Base-by-base conservation (phyloP, 495 filamentous ascomycete genomes). In the Xylaria telfairii region DNA sequence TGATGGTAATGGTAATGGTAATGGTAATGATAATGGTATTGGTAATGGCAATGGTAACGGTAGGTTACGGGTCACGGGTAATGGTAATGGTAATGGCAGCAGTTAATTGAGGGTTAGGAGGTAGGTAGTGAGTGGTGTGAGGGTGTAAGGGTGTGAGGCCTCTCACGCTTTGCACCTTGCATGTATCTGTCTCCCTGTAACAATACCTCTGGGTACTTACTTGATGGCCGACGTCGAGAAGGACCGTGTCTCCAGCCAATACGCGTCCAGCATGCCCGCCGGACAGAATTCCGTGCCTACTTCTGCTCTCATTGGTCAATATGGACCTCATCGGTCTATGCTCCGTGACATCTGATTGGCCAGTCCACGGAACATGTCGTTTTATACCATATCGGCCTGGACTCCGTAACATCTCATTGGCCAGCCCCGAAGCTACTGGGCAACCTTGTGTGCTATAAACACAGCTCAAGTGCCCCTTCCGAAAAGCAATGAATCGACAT, bases 181-280 rank as follows among this genome's bases (percentile, higher is more conserved):
- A 26, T 26, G 8, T 26, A 53, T 21, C 12, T 21, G 12, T 0
- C 13, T 34, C 53, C 28, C 24, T 17, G 28, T n/a, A 46, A 30
- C 12, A 7, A 26, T 34, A n/a, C 28, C 28, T 57, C 53, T 34
- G 24, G 53, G 53, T 57, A n/a, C 53, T 13, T 32, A 7, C 26
- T 4, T 21, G 26, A 15, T 6, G 8, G 26, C 8, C 34, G 47
- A 66, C 63, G 63, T 66, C 13, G 13, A 53, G 21, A 32, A 5
- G 9, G 63, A 4, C 47, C 2, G 41, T 46, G 47, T 34, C 4
- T 51, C n/a, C n/a, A 19, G 46, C 63, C 63, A 66, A 66, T 66
- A n/a, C 19, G 46, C 10, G 62, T 4, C 28, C 63, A 28, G 46
- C 2, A 24, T 9, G 26, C n/a, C 63, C 4, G 17, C 32, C 47